phyloP scores from a whole-genome alignment of 768 basidiomycete genomes.

The Trametes gibbosa region DNA sequence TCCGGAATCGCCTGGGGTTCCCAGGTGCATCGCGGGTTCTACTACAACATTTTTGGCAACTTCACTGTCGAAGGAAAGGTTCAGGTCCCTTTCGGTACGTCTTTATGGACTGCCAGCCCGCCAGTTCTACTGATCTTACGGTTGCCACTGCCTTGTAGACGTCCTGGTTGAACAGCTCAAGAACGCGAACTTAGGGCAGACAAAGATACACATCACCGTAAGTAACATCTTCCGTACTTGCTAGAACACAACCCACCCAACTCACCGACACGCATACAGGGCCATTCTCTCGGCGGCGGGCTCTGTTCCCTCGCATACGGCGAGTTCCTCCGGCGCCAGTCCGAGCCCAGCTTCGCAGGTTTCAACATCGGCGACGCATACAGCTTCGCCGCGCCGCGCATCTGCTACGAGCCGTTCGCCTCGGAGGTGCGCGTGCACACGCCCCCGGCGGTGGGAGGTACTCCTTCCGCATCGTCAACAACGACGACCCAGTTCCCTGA shows the following conservation, averaged over 20 bases:
- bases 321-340: slow-evolving; percentile 11
- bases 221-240: neutral
- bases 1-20: neutral
- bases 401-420: slow-evolving; percentile 2
- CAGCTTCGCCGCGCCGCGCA: neutral
- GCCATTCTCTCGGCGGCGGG: slow-evolving; percentile 9
- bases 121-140: neutral
- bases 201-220: slow-evolving; percentile 11
- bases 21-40: neutral
- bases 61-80: neutral
- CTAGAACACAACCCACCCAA: too few relatives aligned
- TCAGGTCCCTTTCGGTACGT: slow-evolving; percentile 3
- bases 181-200: neutral
- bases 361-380: slow-evolving; percentile 12
- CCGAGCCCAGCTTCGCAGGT: neutral
- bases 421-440: neutral
- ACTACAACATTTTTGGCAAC: neutral
- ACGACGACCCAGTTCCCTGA: slow-evolving; percentile 1
- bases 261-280: neutral
- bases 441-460: neutral
- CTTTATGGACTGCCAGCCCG: neutral
- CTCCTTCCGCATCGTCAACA: slow-evolving; percentile 15
- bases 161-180: slow-evolving; percentile 2
- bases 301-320: slow-evolving; percentile 6
- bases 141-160: too few relatives aligned